These are phyloP conservation scores for Medicago truncatula DNA, from an alignment of 306 rosid species.

Conservation along the genomic window MtrunA17r5.0-ANR NC_053045.1:34437501-34438000, in stretches of 20 bases:
- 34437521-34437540: slow-evolving; percentile 2
- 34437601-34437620: background rate
- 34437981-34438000: slow-evolving; percentile 81
- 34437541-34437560: background rate
- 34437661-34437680: background rate
- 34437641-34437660: background rate
- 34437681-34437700: background rate
- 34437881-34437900: slow-evolving; percentile 65
- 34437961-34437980: slow-evolving; percentile 85
- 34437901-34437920: slow-evolving; percentile 79
- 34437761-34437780: background rate
- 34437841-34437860: background rate
- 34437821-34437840: slow-evolving; percentile 18
- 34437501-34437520: background rate
- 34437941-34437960: slow-evolving; percentile 82
- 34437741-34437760: slow-evolving; percentile 1
- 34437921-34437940: slow-evolving; percentile 92
- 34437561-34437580: background rate
- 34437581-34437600: background rate
- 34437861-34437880: slow-evolving; percentile 26
- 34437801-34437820: background rate
- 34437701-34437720: slow-evolving; percentile 28
- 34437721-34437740: background rate
- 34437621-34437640: background rate
- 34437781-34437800: slow-evolving; percentile 6